Percentiles rank a stretch among this genome's conserved stretches.
These are phyloP conservation scores for Candida stauntonica DNA, from an alignment of 805 yeast species.

Conservation along the genomic window DNA sequence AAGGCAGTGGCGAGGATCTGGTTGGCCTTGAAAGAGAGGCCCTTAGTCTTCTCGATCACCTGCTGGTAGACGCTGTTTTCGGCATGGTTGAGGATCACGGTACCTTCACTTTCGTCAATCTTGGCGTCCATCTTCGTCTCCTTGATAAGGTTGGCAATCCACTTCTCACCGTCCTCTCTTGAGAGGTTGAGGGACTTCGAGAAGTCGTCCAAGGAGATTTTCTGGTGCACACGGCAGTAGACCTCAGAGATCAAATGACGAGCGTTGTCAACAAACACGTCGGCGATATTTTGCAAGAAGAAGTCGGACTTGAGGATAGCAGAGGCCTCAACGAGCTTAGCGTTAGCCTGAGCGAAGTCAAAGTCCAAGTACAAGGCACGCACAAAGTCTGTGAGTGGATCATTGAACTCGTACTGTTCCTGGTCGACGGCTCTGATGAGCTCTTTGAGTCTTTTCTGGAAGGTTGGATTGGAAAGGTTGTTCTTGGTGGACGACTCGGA, in stretches of 20 bases:
- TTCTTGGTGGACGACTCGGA: slow-evolving; percentile 29
- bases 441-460: slow-evolving; percentile 55
- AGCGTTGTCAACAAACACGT: slow-evolving; percentile 41
- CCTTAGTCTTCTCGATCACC: slow-evolving; percentile 64
- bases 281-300: slow-evolving; percentile 43
- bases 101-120: slow-evolving; percentile 47
- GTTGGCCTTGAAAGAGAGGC: slow-evolving; percentile 53
- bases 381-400: slow-evolving; percentile 58
- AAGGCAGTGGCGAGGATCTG: slow-evolving; percentile 48
- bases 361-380: slow-evolving; percentile 52
- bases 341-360: slow-evolving; percentile 51
- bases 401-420: slow-evolving; percentile 61
- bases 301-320: slow-evolving; percentile 50
- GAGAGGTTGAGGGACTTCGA: slow-evolving; percentile 41
- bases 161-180: slow-evolving; percentile 45
- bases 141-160: slow-evolving; percentile 46
- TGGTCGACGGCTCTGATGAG: slow-evolving; percentile 52
- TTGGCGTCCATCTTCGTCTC: slow-evolving; percentile 50
- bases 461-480: slow-evolving; percentile 28
- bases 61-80: slow-evolving; percentile 58
- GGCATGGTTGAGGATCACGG: slow-evolving; percentile 52
- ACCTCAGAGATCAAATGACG: slow-evolving; percentile 49
- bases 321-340: slow-evolving; percentile 43
- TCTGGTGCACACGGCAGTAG: slow-evolving; percentile 49
- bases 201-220: slow-evolving; percentile 42